Percentiles rank a stretch among this genome's conserved stretches.
These are phyloP conservation scores for Neoscytalidium dimidiatum DNA, from an alignment of 2,329 filamentous ascomycete genomes.

Conservation along the genomic window DNA sequence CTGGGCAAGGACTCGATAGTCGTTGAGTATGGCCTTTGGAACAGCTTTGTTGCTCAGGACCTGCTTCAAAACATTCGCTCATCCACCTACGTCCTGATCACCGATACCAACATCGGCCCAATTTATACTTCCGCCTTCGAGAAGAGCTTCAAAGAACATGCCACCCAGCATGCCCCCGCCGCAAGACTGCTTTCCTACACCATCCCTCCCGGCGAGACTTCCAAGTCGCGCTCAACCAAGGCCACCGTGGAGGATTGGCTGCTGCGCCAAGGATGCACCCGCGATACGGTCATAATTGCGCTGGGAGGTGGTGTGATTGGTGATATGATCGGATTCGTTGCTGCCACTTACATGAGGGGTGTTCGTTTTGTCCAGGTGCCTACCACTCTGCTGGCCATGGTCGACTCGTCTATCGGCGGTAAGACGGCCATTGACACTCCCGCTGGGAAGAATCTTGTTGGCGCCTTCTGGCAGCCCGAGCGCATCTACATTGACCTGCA, in stretches of 20 bases:
- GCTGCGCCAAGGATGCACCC: constrained; percentile 84
- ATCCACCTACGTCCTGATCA: constrained; percentile 94
- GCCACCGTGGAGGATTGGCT: constrained; percentile 98
- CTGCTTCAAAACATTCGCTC: constrained; percentile 75
- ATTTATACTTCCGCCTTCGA: constrained; percentile 81
- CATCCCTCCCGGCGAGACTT: constrained; percentile 88
- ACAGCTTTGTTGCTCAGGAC: constrained; percentile 77
- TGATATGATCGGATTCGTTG: constrained; percentile 96
- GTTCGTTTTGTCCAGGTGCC: constrained; percentile 96
- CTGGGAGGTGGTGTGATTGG: constrained; percentile 96
- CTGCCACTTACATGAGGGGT: constrained; percentile 97
- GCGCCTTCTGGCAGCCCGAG: constrained; percentile 93
- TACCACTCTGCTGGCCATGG: constrained; percentile 93
- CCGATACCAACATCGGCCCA: constrained; percentile 86
- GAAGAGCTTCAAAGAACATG: constrained; percentile 60
- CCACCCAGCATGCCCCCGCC: constrained; percentile 44
- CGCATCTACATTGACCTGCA: constrained; percentile 92
- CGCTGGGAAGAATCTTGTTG: constrained; percentile 92
- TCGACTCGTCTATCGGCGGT: constrained; percentile 96
- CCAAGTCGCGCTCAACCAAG: constrained; percentile 91
- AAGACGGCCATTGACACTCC: constrained; percentile 98
- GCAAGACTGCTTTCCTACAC: constrained; percentile 84
- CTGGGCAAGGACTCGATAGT: constrained; percentile 88
- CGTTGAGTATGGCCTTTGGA: constrained; percentile 89
- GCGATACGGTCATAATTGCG: constrained; percentile 93